Evolutionary conservation across 148 eudicot species (phyloP).

Genomic region (Linanthus parryae): DNA sequence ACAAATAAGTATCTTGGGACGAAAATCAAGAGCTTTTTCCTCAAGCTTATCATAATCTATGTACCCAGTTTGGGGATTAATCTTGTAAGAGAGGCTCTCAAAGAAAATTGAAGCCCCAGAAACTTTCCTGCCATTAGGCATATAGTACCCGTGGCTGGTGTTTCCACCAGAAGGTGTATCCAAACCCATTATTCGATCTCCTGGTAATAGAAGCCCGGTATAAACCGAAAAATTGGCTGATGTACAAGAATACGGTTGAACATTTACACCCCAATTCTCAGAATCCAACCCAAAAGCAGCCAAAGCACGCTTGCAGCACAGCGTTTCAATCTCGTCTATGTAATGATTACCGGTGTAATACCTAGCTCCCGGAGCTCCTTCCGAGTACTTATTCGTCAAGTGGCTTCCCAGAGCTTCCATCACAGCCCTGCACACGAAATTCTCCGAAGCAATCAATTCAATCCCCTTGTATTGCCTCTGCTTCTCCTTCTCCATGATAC

Average conservation of each 20-base stretch:
- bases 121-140: constrained; percentile 75
- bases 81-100: constrained; percentile 71
- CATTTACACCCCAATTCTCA: constrained; percentile 35
- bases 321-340: constrained; percentile 33
- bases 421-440: constrained; percentile 32
- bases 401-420: constrained; percentile 43
- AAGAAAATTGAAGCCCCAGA: constrained; percentile 89
- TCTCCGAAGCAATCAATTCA: constrained; percentile 42
- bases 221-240: constrained; percentile 85
- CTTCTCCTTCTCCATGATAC: constrained; percentile 20
- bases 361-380: constrained; percentile 41
- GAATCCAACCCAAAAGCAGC: constrained; percentile 30
- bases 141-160: constrained; percentile 75
- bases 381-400: constrained; percentile 42
- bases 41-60: constrained; percentile 81
- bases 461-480: constrained; percentile 19
- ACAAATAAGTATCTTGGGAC: constrained; percentile 79
- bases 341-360: constrained; percentile 39
- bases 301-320: constrained; percentile 35
- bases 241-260: constrained; percentile 7
- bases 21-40: constrained; percentile 77
- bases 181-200: constrained; percentile 89
- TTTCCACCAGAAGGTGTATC: constrained; percentile 79
- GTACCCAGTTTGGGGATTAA: constrained; percentile 59
- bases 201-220: constrained; percentile 64